These are phyloP conservation scores for Dacryopinax spathularia DNA, from an alignment of 768 basidiomycete genomes.

Conservation along the genomic window DNA sequence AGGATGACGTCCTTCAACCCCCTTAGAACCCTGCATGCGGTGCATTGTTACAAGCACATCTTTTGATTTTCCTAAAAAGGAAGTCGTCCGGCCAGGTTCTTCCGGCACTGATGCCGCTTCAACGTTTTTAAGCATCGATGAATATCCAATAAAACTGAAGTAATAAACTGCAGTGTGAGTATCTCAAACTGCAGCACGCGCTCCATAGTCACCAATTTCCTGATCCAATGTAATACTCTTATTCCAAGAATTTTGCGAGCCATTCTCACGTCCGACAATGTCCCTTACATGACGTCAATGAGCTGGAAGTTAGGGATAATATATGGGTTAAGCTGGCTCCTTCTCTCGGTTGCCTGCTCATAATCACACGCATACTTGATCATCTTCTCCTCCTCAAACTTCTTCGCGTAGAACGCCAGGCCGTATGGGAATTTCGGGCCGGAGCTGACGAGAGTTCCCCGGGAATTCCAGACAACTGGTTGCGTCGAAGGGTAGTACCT, in stretches of 20 bases:
- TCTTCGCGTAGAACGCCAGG: background rate
- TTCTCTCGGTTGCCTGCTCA: background rate
- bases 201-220: background rate
- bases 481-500: background rate
- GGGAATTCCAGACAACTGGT: background rate
- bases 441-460: background rate
- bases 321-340: background rate
- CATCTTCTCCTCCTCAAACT: background rate
- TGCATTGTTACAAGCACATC: background rate
- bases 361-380: background rate
- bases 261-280: background rate
- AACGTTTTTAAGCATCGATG: too few relatives aligned
- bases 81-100: too few relatives aligned
- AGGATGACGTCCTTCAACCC: background rate
- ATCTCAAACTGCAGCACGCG: background rate
- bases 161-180: background rate
- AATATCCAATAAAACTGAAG: too few relatives aligned
- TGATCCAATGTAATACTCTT: too few relatives aligned
- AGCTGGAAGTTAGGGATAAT: background rate
- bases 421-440: background rate
- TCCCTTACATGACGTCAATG: background rate
- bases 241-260: too few relatives aligned
- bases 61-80: background rate
- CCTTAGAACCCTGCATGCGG: background rate
- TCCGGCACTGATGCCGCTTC: too few relatives aligned